Evolutionary conservation across 2,329 filamentous ascomycete genomes (phyloP), one percentile per base, ranked within the genome.

Genomic region (Nothopassalora personata): DNA sequence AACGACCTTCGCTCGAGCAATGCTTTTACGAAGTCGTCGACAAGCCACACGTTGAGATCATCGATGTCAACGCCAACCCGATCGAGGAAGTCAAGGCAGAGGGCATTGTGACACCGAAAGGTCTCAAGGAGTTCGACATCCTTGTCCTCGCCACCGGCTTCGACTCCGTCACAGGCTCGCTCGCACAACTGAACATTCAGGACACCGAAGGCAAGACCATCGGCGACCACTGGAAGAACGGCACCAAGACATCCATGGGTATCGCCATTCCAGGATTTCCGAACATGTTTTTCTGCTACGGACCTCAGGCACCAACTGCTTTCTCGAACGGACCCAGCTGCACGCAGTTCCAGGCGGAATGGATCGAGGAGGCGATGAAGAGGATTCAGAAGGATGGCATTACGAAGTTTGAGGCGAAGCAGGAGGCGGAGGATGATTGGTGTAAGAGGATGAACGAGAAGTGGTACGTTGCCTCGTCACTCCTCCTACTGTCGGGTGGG

Each of bases 321-420:
- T 78, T 79, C 65, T 73, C 71, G 55, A 80, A 80, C 53, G 77
- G 77, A 0, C 77, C 77, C 1, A 75, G 71, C 31, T 79, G 76
- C 60, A 69, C 73, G 73, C 73, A 23, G 67, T 73, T 60, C 74
- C 77, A 36, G 70, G 68, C 39, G 13, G 75, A 79, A 51, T 79
- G 74, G 70, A 76, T 79, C 36, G 73, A 77, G 33, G 74, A 77
- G 53, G 70, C 72, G 9, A 74, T 80, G 60, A 70, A 71, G 50
- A 73, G 72, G 74, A 63, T 53, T 67, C 71, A 57, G 68, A 65
- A 54, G 71, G 75, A 66, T 67, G 72, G 66, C 71, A 77, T 57
- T 73, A 67, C 18, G 66, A 66, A 66, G 70, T 76, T 43, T 70
- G 75, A 36, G 69, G 68, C 53, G 70, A 68, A 65, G 61, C 73